These are phyloP conservation scores for Arthrinium phaeospermum DNA, from an alignment of 2,329 filamentous ascomycete species.

Conservation along the genomic window DNA sequence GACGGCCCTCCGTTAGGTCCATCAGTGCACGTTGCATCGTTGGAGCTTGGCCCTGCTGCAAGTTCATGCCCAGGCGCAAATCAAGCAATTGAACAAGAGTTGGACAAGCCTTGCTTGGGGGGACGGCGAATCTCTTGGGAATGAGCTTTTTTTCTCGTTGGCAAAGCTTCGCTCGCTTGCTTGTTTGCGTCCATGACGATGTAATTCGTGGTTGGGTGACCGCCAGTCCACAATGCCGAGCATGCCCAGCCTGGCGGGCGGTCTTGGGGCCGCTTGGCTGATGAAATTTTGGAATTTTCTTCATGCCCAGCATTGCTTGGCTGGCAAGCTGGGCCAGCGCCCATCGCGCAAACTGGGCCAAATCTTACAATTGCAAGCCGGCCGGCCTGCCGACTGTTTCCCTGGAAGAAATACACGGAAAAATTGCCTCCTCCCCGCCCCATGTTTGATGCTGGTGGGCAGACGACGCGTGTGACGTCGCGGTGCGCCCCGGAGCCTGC, in stretches of 20 bases:
- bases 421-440: not conserved
- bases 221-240: conserved; percentile 19
- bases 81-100: conserved; percentile 4
- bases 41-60: not conserved
- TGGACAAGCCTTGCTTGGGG: conserved; percentile 2
- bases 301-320: not conserved
- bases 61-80: not conserved
- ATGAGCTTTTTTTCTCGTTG: not conserved
- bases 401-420: not conserved
- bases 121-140: not conserved
- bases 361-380: not conserved
- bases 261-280: conserved; percentile 15
- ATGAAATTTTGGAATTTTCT: conserved; percentile 5
- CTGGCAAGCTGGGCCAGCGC: not conserved
- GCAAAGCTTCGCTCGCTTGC: conserved; percentile 3
- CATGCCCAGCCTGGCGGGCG: conserved; percentile 10
- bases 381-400: not conserved
- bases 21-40: not conserved
- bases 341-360: not conserved
- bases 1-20: not conserved
- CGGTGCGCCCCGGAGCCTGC: not conserved
- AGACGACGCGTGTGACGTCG: conserved; percentile 14
- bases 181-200: conserved; percentile 5
- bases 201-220: conserved; percentile 4
- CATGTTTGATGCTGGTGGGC: not conserved